Base-by-base conservation (phyloP, 1,284 basidiomycete genomes). In the Malassezia caprae region DNA sequence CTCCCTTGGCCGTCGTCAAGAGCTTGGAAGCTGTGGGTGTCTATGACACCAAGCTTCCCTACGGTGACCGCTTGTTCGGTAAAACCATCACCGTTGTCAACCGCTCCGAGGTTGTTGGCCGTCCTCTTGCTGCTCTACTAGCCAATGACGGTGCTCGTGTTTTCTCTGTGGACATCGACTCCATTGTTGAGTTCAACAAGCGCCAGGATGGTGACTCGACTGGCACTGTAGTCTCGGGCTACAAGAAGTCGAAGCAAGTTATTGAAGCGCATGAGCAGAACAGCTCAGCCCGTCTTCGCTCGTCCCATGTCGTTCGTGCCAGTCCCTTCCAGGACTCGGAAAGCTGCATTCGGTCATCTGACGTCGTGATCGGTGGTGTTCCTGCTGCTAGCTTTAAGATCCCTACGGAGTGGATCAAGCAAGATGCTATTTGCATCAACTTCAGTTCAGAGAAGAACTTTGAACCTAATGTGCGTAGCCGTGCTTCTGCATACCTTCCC, bases 381-480 rank as follows among this genome's bases (percentile, higher is more conserved):
- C 70, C 70, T 17, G 84, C 79, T 65, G 78, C 85, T n/a, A 77
- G 78, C 12, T 98, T 93, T 79, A 96, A 96, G 74, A 80, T 98
- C 53, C 83, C 85, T 62, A 96, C 90, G 2, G 82, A 82, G 47
- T 84, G 82, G 81, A 79, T 98, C 65, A 93, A 93, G 77, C 87
- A 90, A 64, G 93, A 91, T 3, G 91, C 90, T 62, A 78, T 93
- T 1, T 91, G 89, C 66, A 78, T 96, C 59, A 96, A 96, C 72
- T 88, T 98, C 44, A 86, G 89, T 24, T 85, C 87, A 4, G 90
- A 94, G 70, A 96, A 93, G 79, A 98, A 98, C 77, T 98, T 96
- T 72, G 89, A 94, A 73, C 83, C 83, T 59, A 86, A 94, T 72
- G 86, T 96, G 17, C 81, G 89, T 61, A 88, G 91, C 45, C 88